These are phyloP conservation scores for Dactylellina drechsleri DNA, from an alignment of 2,329 filamentous ascomycete genomes.

Conservation along the genomic window DNA sequence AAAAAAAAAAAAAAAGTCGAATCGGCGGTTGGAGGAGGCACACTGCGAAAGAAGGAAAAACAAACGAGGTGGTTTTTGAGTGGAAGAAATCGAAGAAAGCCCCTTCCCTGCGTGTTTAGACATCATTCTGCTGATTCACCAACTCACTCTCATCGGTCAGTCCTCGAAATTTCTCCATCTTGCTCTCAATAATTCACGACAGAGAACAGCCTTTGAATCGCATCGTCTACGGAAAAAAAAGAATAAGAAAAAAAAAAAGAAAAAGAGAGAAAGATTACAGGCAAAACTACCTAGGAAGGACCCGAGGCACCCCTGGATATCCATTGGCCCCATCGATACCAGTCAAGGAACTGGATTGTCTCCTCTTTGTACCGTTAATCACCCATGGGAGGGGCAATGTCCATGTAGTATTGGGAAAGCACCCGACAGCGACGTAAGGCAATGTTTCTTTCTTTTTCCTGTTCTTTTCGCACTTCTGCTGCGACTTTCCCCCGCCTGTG, in stretches of 20 bases:
- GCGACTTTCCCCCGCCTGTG: conserved; percentile 1
- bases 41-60: conserved; percentile 29
- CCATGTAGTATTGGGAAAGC: conserved; percentile 52
- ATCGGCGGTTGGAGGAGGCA: conserved; percentile 51
- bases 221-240: conserved; percentile 48
- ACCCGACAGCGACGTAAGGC: conserved; percentile 54
- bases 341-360: conserved; percentile 52
- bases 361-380: conserved; percentile 53
- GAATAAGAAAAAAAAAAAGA: conserved; percentile 29
- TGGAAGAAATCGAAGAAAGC: conserved; percentile 53
- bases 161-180: conserved; percentile 46
- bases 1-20: conserved; percentile 32
- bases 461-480: conserved; percentile 1
- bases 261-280: conserved; percentile 37
- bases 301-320: conserved; percentile 53
- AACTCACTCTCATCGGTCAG: conserved; percentile 47
- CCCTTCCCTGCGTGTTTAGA: conserved; percentile 55
- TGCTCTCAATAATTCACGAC: conserved; percentile 45
- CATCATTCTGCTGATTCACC: conserved; percentile 55
- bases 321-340: conserved; percentile 55
- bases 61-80: conserved; percentile 45
- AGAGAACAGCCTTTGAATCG: conserved; percentile 43
- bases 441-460: conserved; percentile 15
- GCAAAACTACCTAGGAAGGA: conserved; percentile 48
- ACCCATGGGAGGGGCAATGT: conserved; percentile 55